A percentile compares a stretch with the other conserved stretches of the same genome.
These are phyloP conservation scores for Handroanthus guayacan DNA, from an alignment of 257 asterid genomes.

Conservation along the genomic window DNA sequence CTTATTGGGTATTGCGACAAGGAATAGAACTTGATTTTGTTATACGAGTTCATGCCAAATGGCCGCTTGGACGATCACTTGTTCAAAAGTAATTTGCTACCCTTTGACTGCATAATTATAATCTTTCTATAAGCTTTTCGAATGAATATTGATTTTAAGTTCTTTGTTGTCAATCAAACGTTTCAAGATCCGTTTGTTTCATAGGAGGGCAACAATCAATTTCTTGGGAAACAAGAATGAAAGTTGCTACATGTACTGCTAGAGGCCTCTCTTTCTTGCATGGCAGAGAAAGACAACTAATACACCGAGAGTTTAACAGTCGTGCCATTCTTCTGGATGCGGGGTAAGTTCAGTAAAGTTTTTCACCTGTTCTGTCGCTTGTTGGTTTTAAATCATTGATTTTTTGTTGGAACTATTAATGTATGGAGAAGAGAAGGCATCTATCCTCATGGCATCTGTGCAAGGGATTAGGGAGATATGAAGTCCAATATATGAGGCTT, in stretches of 20 bases:
- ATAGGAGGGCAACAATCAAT: not conserved
- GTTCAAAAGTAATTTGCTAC: not conserved
- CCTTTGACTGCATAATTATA: too few species aligned
- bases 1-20: slow-evolving; percentile 27
- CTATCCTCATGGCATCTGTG: too few species aligned
- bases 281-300: slow-evolving; percentile 16
- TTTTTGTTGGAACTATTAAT: not conserved
- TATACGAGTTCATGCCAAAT: slow-evolving; percentile 30
- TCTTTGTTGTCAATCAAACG: too few species aligned
- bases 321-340: slow-evolving; percentile 36
- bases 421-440: too few species aligned
- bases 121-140: too few species aligned
- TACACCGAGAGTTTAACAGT: slow-evolving; percentile 23
- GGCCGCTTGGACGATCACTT: slow-evolving; percentile 33
- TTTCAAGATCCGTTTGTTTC: not conserved
- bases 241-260: slow-evolving; percentile 37
- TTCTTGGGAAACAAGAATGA: slow-evolving; percentile 31
- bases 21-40: slow-evolving; percentile 22
- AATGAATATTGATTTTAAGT: too few species aligned
- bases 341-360: slow-evolving; percentile 18
- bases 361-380: not conserved
- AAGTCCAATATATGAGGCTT: too few species aligned
- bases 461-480: too few species aligned
- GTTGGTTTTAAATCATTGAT: not conserved
- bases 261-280: slow-evolving; percentile 46